Evolutionary conservation across 176 grass and related monocot genomes (phyloP), one percentile per base, ranked within the genome.

Genomic region (Luzula sylvatica): DNA sequence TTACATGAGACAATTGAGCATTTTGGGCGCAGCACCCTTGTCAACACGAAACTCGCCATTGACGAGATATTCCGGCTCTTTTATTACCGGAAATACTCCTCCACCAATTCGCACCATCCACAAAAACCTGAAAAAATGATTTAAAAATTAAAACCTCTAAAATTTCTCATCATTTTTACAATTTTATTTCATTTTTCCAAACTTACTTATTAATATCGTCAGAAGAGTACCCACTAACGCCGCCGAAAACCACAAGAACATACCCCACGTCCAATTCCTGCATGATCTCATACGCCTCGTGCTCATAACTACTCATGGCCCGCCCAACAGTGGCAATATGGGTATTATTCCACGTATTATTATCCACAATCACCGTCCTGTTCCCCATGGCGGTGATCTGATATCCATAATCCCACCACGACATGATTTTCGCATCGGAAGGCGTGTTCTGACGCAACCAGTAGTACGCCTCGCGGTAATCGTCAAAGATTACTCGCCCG

Each of bases 101-200:
- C 92, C 92, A 69, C 92, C 92, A 67, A 98, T 98, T 17, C 92
- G 85, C 13, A 98, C 92, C 92, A 98, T 98, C 92, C 92, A 98
- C 63, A 98, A 75, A 50, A 98, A 98, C 67, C 61, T 82, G 58
- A 48, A 78, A 81, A n/a, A n/a, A n/a, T n/a, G n/a, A n/a, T n/a
- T n/a, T n/a, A n/a, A n/a, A n/a, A n/a, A n/a, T n/a, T n/a, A n/a
- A n/a, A n/a, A n/a, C n/a, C n/a, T n/a, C n/a, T n/a, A n/a, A n/a
- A n/a, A n/a, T n/a, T 41, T 24, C 44, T 20, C 21, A 47, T 20
- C 26, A 56, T 18, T 21, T 56, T 7, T 17, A 20, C 18, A 39
- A 26, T 38, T 56, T 35, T 20, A 15, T 35, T 11, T 20, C 27
- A 45, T 20, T 16, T 43, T 25, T 61, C 43, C 1, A 5, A 50